Evolutionary conservation across 2,329 filamentous ascomycete genomes (phyloP), one percentile per base, ranked within the genome.

Genomic region (Fusarium begoniae): DNA sequence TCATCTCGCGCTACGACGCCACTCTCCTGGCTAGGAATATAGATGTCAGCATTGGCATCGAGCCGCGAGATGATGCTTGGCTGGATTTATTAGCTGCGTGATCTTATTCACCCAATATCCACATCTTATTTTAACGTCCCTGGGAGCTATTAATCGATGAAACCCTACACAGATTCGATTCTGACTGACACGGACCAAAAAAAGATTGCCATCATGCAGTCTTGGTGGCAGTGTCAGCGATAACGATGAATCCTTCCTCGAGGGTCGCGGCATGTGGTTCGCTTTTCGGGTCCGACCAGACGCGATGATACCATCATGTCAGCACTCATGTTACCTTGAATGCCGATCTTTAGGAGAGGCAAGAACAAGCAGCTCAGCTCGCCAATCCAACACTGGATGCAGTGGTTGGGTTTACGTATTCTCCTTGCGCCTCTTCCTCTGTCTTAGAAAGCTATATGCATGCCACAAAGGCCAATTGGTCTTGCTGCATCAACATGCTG

Each of bases 401-500:
- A 30, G 35, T 40, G 20, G 24, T 40, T 55, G 51, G 24, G 35
- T 55, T 76, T 18, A 47, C 73, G 26, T 59, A 67, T 26, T 61
- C 58, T 38, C 64, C 63, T 63, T 78, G 72, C n/a, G 70, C 68
- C 60, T 55, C 54, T 38, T 63, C 28, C 37, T 87, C 84, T 0
- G 85, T 86, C 71, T 86, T 87, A 91, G 13, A 91, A 84, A 1
- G 90, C 90, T 1, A 90, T 92, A 7, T 89, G 86, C 55, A 92
- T 86, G 3, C 90, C 90, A 61, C 92, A 86, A 17, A 54, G 8
- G 89, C 88, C 28, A 22, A n/a, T 40, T n/a, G 20, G 20, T 22
- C n/a, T 24, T 26, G 24, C 17, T 11, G 85, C 6, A 57, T 28
- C 47, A 26, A 17, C n/a, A 17, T 17, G 32, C 8, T 2, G 32